Evolutionary conservation across 1,139 yeast species (phyloP).

Genomic region (Scheffersomyces segobiensis): DNA sequence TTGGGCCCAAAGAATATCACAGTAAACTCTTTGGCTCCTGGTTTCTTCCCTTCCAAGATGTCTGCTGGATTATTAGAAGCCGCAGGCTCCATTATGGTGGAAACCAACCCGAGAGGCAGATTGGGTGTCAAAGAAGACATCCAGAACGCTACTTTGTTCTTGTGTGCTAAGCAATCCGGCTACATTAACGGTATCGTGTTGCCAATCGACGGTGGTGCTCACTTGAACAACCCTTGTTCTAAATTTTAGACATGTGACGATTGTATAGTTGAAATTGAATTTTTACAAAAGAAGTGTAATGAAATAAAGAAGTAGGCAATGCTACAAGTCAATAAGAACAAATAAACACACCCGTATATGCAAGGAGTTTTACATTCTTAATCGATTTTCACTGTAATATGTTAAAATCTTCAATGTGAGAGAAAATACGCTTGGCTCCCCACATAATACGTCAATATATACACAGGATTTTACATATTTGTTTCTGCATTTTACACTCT

Average conservation of each 20-base stretch:
- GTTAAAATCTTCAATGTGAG: no score
- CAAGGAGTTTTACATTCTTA: no score
- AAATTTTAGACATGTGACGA: constrained; percentile 1
- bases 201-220: constrained; percentile 74
- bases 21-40: constrained; percentile 74
- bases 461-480: not conserved
- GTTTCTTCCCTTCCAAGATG: constrained; percentile 80
- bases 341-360: no score
- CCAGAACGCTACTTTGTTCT: constrained; percentile 58
- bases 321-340: constrained; percentile 1
- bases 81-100: constrained; percentile 52
- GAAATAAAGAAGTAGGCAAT: constrained; percentile 3
- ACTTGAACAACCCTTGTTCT: constrained; percentile 10
- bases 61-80: constrained; percentile 61
- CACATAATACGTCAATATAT: not conserved
- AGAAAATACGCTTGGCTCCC: not conserved
- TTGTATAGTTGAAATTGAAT: not conserved
- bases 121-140: constrained; percentile 66
- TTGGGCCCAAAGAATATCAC: constrained; percentile 68
- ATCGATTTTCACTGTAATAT: no score
- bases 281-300: not conserved
- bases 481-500: not conserved
- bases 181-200: constrained; percentile 72
- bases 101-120: constrained; percentile 62
- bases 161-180: constrained; percentile 58